Base-by-base conservation (phyloP, 352 stramenopile genomes). In the Thraustotheca clavata region DNA sequence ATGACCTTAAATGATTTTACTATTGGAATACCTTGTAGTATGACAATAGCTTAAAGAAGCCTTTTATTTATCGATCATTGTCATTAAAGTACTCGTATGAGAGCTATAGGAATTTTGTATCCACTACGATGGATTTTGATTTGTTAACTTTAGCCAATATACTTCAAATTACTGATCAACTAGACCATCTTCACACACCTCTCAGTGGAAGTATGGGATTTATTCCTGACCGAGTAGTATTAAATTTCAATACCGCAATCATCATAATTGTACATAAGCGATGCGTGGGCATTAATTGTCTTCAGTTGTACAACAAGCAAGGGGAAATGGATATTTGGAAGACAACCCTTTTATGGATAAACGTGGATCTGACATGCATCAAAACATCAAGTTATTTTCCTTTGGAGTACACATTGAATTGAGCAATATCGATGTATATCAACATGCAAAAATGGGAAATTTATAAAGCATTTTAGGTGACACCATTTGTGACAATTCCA, bases 71-170 rank as follows among this genome's bases (percentile, higher is more conserved):
- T n/a, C n/a, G n/a, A n/a, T n/a, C n/a, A n/a, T n/a, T n/a, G n/a
- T n/a, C n/a, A n/a, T n/a, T n/a, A n/a, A n/a, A n/a, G n/a, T n/a
- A n/a, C n/a, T n/a, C n/a, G n/a, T n/a, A n/a, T n/a, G n/a, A n/a
- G n/a, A n/a, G n/a, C n/a, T n/a, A n/a, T n/a, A n/a, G n/a, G n/a
- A n/a, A n/a, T n/a, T n/a, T n/a, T n/a, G n/a, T n/a, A n/a, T n/a
- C n/a, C n/a, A n/a, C n/a, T n/a, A n/a, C n/a, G n/a, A n/a, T n/a
- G n/a, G n/a, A n/a, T n/a, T n/a, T n/a, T n/a, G n/a, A n/a, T n/a
- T n/a, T n/a, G n/a, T n/a, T n/a, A n/a, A 91, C 83, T 24, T 71
- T 91, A 12, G 77, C 76, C 40, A 86, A 88, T 62, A 85, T 89
- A 43, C 50, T 91, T 55, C 76, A 80, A 34, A 90, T 76, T 2